Conservation (phyloP, 2,329 filamentous ascomycete species). For the Chlorencoelia australis region DNA sequence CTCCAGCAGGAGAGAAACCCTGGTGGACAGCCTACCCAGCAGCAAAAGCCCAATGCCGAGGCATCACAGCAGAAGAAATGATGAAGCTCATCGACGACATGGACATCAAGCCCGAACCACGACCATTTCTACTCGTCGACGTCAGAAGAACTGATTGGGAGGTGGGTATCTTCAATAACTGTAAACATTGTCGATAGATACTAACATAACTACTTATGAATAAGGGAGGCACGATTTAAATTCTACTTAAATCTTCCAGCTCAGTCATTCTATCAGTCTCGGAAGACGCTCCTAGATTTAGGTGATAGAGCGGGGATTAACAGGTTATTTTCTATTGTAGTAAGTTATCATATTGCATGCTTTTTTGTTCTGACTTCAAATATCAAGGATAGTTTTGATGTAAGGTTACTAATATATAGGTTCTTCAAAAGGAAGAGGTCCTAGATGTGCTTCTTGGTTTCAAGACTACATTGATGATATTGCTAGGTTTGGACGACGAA, state of each 20-base stretch:
- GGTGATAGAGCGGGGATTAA: conserved; percentile 39
- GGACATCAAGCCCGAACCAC: conserved; percentile 22
- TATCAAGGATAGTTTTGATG: not conserved
- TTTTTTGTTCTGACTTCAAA: not conserved
- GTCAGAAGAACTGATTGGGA: conserved; percentile 44
- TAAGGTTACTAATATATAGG: conserved; percentile 32
- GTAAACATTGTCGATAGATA: not conserved
- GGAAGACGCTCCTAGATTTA: conserved; percentile 38
- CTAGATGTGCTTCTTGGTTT: conserved; percentile 44
- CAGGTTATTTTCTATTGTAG: conserved; percentile 46
- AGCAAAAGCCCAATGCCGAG: conserved; percentile 30
- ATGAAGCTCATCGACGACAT: conserved; percentile 32
- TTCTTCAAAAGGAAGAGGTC: conserved; percentile 40
- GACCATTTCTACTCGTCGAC: conserved; percentile 40
- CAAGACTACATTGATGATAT: conserved; percentile 43
- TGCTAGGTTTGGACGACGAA: conserved; percentile 30
- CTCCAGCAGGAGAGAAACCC: conserved; percentile 3
- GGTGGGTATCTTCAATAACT: conserved; percentile 19
- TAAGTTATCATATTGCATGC: no score
- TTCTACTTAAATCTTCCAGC: conserved; percentile 49
- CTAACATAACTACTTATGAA: not conserved
- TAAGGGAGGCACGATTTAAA: conserved; percentile 48
- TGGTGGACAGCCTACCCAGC: conserved; percentile 32
- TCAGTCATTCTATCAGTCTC: conserved; percentile 42
- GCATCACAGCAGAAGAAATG: conserved; percentile 33